A percentile compares a stretch with the other conserved stretches of the same genome.
These are phyloP conservation scores for Vachellia pachyceras DNA, from an alignment of 306 rosid genomes.

Conservation along the genomic window DNA sequence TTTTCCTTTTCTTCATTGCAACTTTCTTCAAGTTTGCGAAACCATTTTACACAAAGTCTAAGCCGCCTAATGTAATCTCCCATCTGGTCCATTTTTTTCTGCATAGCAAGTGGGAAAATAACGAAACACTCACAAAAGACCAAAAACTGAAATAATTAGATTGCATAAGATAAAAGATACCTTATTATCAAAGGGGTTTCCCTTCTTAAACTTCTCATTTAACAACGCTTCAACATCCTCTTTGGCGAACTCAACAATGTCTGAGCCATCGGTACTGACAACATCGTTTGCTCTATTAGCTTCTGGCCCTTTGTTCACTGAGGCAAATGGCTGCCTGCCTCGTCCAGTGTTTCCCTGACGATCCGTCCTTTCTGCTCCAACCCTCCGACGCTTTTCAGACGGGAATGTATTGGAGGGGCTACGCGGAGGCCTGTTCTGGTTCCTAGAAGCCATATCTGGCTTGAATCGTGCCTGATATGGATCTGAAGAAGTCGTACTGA, in stretches of 20 bases:
- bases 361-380: slow-evolving; percentile 58
- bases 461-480: neutral
- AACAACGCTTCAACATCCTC: slow-evolving; percentile 76
- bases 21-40: slow-evolving; percentile 60
- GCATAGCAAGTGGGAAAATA: slow-evolving; percentile 27
- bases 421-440: neutral
- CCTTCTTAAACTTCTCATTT: slow-evolving; percentile 66
- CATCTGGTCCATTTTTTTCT: slow-evolving; percentile 72
- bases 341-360: slow-evolving; percentile 53
- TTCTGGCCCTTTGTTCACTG: slow-evolving; percentile 51
- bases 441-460: slow-evolving; percentile 62
- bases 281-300: slow-evolving; percentile 41
- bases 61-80: slow-evolving; percentile 65
- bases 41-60: slow-evolving; percentile 78
- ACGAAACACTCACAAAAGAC: neutral
- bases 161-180: slow-evolving; percentile 40
- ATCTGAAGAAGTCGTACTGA: neutral
- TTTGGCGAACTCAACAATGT: slow-evolving; percentile 63
- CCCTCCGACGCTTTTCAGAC: slow-evolving; percentile 61
- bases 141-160: neutral
- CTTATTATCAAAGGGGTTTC: slow-evolving; percentile 68
- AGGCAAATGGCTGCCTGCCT: slow-evolving; percentile 55
- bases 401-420: slow-evolving; percentile 50
- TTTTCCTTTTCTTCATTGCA: slow-evolving; percentile 66
- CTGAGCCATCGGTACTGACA: slow-evolving; percentile 47